These are phyloP conservation scores for Torulaspora pretoriensis DNA, from an alignment of 1,139 yeast genomes.

Conservation along the genomic window DNA sequence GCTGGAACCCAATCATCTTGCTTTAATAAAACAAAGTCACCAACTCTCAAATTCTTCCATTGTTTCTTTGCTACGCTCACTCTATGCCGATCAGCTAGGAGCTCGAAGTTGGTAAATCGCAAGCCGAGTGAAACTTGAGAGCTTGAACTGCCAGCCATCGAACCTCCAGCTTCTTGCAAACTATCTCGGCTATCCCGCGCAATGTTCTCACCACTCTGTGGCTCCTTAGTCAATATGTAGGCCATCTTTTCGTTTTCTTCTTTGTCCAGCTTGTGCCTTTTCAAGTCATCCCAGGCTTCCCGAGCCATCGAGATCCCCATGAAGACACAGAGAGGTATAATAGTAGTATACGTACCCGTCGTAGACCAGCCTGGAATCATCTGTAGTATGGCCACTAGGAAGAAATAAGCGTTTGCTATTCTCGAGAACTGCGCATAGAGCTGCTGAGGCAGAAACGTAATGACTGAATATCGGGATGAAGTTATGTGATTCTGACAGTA, in stretches of 20 bases:
- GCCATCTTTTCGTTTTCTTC: conserved; percentile 71
- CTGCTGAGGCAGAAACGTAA: conserved; percentile 84
- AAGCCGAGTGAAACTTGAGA: conserved; percentile 3
- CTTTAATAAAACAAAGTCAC: conserved; percentile 67
- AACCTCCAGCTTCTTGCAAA: not conserved
- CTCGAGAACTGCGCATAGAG: conserved; percentile 87
- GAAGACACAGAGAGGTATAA: conserved; percentile 79
- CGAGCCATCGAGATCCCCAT: conserved; percentile 87
- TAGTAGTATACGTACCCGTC: conserved; percentile 94
- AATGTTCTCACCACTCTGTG: not conserved
- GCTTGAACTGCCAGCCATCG: not conserved
- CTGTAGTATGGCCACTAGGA: conserved; percentile 85
- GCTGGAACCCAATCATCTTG: conserved; percentile 95
- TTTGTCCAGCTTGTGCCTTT: conserved; percentile 79
- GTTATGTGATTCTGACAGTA: conserved; percentile 69
- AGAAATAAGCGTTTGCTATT: conserved; percentile 80
- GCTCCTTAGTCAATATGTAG: conserved; percentile 25
- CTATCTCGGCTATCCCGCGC: not conserved
- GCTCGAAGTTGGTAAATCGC: conserved; percentile 28
- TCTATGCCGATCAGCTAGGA: conserved; percentile 26
- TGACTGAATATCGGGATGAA: conserved; percentile 79
- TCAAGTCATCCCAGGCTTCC: conserved; percentile 91
- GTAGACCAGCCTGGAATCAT: conserved; percentile 98
- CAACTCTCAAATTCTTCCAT: conserved; percentile 82
- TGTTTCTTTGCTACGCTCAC: conserved; percentile 33